Evolutionary conservation across 371 early-diverging fungal species (phyloP), one percentile per base, ranked within the genome.

Genomic region (Batkoa obscura): DNA sequence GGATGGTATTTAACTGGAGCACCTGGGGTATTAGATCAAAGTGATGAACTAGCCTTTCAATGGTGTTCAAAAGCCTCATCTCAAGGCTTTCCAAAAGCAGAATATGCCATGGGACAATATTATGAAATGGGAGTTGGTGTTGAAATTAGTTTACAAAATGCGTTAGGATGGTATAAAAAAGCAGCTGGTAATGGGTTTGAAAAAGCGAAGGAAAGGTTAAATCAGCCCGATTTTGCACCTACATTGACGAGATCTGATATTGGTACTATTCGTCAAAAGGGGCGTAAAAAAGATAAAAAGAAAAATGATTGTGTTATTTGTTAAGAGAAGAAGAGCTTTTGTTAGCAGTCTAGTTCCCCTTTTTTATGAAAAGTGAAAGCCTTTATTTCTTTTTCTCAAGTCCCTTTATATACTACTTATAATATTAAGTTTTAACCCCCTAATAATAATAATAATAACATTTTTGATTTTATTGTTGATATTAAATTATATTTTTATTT

Each of bases 1-100:
- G 90, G 90, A 1, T 96, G 95, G 94, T 94, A 93, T 61, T 66
- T 97, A n/a, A 86, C 89, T 1, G 98, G 96, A 17, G 66, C 72
- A 8, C 85, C 85, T n/a, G 71, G 73, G 39, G 68, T 79, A 1
- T 65, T 91, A 30, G 71, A 72, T 10, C 80, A 78, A 43, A 77
- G 79, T 47, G 94, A 96, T 63, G 73, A 77, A n/a, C 79, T 85
- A 59, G 94, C 98, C 9, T 94, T 84, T 68, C 64, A 78, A 47
- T 93, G 92, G 85, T 88, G 88, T 17, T 70, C 77, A 48, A 75
- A 76, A 50, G 91, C 96, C 1, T 86, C 90, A 6, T 79, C 80
- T 52, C 74, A 79, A 63, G 80, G 82, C 0, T 57, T 90, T 17
- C 78, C 92, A 13, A 85, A 84, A 64, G 98, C 98, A 1, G 88